These are phyloP conservation scores for Hirschfeldia incana DNA, from an alignment of 345 rosid genomes.

Conservation along the genomic window DNA sequence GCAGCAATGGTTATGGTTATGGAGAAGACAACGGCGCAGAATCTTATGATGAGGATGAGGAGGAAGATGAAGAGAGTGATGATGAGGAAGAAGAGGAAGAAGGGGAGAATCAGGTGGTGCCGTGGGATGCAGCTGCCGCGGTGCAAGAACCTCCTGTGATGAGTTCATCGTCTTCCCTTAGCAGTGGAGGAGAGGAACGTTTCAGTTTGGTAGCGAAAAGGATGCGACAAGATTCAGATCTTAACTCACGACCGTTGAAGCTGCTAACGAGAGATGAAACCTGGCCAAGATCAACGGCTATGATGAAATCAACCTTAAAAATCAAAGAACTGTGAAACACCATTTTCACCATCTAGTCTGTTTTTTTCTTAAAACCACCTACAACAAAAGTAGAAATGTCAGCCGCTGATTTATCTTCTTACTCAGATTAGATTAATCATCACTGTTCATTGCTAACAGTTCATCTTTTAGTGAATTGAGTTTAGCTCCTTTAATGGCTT, in stretches of 20 bases:
- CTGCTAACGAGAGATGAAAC: slow-evolving; percentile 32
- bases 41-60: slow-evolving; percentile 23
- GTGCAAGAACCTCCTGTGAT: slow-evolving; percentile 41
- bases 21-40: slow-evolving; percentile 23
- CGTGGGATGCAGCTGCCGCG: slow-evolving; percentile 51
- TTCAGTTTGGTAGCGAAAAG: slow-evolving; percentile 41
- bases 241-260: slow-evolving; percentile 44
- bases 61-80: background rate
- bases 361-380: background rate
- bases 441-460: background rate
- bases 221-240: slow-evolving; percentile 38
- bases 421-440: background rate
- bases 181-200: slow-evolving; percentile 14
- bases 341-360: too few relatives aligned
- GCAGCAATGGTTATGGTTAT: background rate
- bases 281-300: slow-evolving; percentile 43
- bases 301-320: slow-evolving; percentile 37
- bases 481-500: background rate
- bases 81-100: slow-evolving; percentile 36
- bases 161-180: slow-evolving; percentile 51
- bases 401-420: slow-evolving; percentile 32
- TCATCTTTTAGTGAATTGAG: slow-evolving; percentile 25
- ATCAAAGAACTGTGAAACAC: slow-evolving; percentile 36
- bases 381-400: slow-evolving; percentile 41
- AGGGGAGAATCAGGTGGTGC: slow-evolving; percentile 82